Evolutionary conservation across 129 eudicot species (phyloP), one percentile per base, ranked within the genome.

Genomic region (Lactuca sativa): DNA sequence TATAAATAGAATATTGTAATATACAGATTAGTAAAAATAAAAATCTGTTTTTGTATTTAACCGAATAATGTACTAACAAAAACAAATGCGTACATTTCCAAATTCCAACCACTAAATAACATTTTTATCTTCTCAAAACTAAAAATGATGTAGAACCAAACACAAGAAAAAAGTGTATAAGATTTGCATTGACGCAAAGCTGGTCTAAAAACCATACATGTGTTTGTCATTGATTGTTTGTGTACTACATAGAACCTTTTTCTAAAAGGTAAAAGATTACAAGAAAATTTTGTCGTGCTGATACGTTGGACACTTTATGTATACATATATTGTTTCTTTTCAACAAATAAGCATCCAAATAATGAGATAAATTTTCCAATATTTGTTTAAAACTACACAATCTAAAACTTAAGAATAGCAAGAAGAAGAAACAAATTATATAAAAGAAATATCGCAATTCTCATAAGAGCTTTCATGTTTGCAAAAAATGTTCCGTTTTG

Each of bases 181-280:
- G 51, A 44, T 44, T 44, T 44, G 51, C 51, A 44, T 44, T 44
- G 14, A 44, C 51, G 10, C 51, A 10, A 10, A 44, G 9, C 14
- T 44, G 51, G 14, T 10, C 13, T 44, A 44, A 44, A 44, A 44
- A 44, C 13, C 51, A 10, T 44, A 10, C 51, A 44, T 44, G 51
- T 44, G 51, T 44, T 44, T 44, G 66, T 37, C 40, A 61, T 37
- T 61, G 66, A 61, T 61, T 61, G 49, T 43, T 15, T 37, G 40
- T 61, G 48, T 61, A 61, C 48, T 61, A 16, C 40, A 15, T 60
- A 34, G 9, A 12, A 61, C 66, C 40, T 36, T n/a, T 61, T 15
- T 61, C 62, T 32, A 17, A 37, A 61, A 61, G 40, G 66, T 61
- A 7, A 61, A 37, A 61, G 16, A 61, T 15, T 61, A 61, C 66